Evolutionary conservation across 257 asterid species (phyloP), one percentile per base, ranked within the genome.

Genomic region (Henckelia pumila): DNA sequence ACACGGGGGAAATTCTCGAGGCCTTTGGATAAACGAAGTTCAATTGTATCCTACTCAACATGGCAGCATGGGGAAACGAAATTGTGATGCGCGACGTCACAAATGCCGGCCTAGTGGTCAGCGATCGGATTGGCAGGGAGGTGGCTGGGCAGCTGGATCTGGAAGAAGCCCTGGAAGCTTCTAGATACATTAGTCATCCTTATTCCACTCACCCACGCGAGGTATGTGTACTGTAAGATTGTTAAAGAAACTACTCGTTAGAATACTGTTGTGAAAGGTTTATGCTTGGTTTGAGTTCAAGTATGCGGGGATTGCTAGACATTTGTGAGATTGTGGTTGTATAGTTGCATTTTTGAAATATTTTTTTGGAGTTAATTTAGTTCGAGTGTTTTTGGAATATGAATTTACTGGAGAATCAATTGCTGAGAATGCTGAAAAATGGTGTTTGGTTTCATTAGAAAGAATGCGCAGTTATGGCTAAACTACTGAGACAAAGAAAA

Each of bases 171-270:
- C 70, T 93, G 21, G 99, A 93, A 81, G 97, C 99, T 70, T 85
- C 97, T 47, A 84, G 99, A 86, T 93, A 93, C 67, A 81, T 94
- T 9, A 93, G 95, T 66, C 97, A 93, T 73, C 97, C 99, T 22
- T 90, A 90, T 56, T 77, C 97, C 37, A 78, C 95, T 65, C 97
- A 86, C 63, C 97, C 99, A 60, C 88, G 97, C 22, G 99, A 93
- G 97, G 99, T 93, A 74, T 19, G 55, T 57, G 63, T 26, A 1
- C 17, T 13, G 16, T 35, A 40, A 0, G 17, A 40, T 13, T 40
- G 50, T 2, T 35, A 35, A 8, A 40, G 50, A 40, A 40, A 40
- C 50, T 40, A 40, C 50, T 40, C 6, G 13, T 40, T 40, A 40
- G 17, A 2, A 40, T 40, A 40, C n/a, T 40, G 17, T 9, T 5